These are phyloP conservation scores for Wickerhamomyces sp. DNA, from an alignment of 1,139 yeast species.

Conservation along the genomic window DNA sequence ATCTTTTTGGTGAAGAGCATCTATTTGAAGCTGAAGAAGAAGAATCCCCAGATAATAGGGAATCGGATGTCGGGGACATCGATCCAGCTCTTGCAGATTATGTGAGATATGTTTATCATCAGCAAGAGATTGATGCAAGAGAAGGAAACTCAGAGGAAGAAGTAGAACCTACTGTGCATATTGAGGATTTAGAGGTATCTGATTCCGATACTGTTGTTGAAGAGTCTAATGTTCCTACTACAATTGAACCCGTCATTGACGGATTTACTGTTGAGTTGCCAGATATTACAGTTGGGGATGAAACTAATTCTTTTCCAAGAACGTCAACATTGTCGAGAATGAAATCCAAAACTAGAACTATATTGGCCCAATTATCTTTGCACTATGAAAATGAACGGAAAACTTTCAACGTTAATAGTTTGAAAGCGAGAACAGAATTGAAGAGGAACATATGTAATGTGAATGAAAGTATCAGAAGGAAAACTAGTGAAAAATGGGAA, in stretches of 20 bases:
- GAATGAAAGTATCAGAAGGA: constrained; percentile 5
- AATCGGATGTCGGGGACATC: neutral
- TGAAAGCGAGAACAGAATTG: constrained; percentile 8
- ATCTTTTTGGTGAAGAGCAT: neutral
- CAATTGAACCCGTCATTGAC: neutral
- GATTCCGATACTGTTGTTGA: constrained; percentile 8
- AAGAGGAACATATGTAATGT: constrained; percentile 10
- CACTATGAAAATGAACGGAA: constrained; percentile 7
- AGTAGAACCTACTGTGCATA: neutral
- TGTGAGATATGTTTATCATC: constrained; percentile 10
- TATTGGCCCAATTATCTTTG: constrained; percentile 7
- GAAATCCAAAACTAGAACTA: constrained; percentile 7
- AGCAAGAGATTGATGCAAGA: constrained; percentile 1
- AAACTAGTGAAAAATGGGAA: neutral
- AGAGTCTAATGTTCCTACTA: neutral
- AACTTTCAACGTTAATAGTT: constrained; percentile 4
- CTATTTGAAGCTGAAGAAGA: too few species aligned
- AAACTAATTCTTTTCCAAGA: too few species aligned
- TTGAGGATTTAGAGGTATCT: neutral
- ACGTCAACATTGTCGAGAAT: constrained; percentile 8
- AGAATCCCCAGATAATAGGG: neutral
- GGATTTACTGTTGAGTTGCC: too few species aligned
- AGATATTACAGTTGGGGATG: too few species aligned
- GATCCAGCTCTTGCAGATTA: constrained; percentile 18
- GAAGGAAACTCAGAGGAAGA: neutral